Percentiles rank a stretch among this genome's conserved stretches.
Evolutionary conservation across 768 basidiomycete genomes (phyloP).

Genomic region (Hemileccinum impolitum): DNA sequence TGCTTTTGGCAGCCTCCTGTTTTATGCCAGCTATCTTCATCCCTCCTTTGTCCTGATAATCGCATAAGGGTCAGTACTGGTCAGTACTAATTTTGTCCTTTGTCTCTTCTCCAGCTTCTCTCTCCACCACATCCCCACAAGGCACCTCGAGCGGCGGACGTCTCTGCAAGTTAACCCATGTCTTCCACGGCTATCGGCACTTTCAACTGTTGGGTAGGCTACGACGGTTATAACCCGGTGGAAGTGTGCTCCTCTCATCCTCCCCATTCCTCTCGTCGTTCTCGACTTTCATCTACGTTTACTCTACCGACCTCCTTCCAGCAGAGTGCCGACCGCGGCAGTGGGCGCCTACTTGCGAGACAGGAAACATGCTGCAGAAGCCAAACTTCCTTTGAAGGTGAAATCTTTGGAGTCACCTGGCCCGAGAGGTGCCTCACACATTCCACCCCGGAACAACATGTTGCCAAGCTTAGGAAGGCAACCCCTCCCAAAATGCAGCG

Average conservation of each 20-base stretch:
- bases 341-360: slow-evolving; percentile 44
- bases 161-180: slow-evolving; percentile 19
- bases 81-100: slow-evolving; percentile 24
- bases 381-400: slow-evolving; percentile 65
- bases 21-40: slow-evolving; percentile 24
- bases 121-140: slow-evolving; percentile 19
- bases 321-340: slow-evolving; percentile 14
- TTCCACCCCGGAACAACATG: slow-evolving; percentile 22
- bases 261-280: slow-evolving; percentile 18
- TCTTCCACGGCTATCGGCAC: slow-evolving; percentile 33
- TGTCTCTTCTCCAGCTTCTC: slow-evolving; percentile 14
- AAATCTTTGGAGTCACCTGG: slow-evolving; percentile 52
- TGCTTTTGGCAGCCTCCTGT: slow-evolving; percentile 36
- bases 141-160: slow-evolving; percentile 19
- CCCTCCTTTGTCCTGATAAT: slow-evolving; percentile 31
- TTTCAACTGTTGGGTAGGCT: slow-evolving; percentile 33
- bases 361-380: slow-evolving; percentile 64
- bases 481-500: slow-evolving; percentile 47
- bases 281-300: slow-evolving; percentile 24
- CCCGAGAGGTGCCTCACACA: slow-evolving; percentile 22
- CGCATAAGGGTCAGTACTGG: slow-evolving; percentile 26
- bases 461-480: slow-evolving; percentile 22
- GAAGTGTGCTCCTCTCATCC: slow-evolving; percentile 14
- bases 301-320: slow-evolving; percentile 9
- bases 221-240: slow-evolving; percentile 26